phyloP scores from a whole-genome alignment of 805 yeast genomes.

The Saccharomycopsis fibuligera region DNA sequence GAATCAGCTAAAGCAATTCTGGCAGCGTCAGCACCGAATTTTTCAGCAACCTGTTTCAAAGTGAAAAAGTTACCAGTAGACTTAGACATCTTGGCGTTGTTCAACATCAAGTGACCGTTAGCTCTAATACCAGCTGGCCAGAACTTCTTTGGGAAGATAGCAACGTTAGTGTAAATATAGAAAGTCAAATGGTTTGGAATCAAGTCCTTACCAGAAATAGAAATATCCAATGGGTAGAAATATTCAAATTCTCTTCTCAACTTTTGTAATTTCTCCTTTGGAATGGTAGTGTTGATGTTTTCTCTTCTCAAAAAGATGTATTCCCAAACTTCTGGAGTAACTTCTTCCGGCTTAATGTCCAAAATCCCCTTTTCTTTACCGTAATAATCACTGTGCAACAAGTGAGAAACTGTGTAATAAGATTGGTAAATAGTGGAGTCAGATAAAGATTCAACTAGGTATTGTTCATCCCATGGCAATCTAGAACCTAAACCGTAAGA shows the following conservation, averaged over 20 bases:
- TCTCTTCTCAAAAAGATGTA: constrained; percentile 76
- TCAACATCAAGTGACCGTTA: constrained; percentile 91
- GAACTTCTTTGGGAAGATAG: constrained; percentile 79
- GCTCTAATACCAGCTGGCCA: constrained; percentile 96
- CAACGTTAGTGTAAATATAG: constrained; percentile 88
- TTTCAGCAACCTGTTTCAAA: constrained; percentile 70
- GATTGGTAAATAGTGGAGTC: constrained; percentile 96
- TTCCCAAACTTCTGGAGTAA: constrained; percentile 93
- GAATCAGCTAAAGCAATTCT: constrained; percentile 98
- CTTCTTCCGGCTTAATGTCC: constrained; percentile 67
- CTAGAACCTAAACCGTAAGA: constrained; percentile 92
- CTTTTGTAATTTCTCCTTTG: constrained; percentile 55
- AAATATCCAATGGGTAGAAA: constrained; percentile 90
- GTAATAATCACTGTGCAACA: constrained; percentile 79
- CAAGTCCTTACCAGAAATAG: constrained; percentile 93
- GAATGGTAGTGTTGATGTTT: constrained; percentile 49
- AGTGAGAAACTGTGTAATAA: constrained; percentile 83
- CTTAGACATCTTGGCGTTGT: constrained; percentile 97
- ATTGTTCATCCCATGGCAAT: constrained; percentile 95
- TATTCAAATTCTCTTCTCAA: constrained; percentile 94
- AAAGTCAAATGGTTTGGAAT: constrained; percentile 96
- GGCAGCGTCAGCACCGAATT: constrained; percentile 96
- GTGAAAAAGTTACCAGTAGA: constrained; percentile 97
- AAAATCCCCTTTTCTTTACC: constrained; percentile 73
- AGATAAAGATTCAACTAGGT: constrained; percentile 87